phyloP scores from a whole-genome alignment of 1,284 basidiomycete genomes.

The Moniliophthora roreri region DNA sequence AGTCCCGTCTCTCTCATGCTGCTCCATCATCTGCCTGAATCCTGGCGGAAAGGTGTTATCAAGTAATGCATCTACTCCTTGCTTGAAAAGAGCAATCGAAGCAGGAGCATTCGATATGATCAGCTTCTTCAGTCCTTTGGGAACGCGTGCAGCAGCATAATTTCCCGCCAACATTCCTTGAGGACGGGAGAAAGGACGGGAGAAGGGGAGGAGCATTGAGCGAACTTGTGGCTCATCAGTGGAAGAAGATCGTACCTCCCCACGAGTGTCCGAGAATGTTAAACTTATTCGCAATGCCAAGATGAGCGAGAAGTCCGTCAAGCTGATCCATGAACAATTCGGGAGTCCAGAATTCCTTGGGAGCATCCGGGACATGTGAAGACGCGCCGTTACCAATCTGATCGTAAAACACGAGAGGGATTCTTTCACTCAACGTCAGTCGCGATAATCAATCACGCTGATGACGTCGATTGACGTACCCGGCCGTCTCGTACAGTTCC shows the following conservation, averaged over 20 bases:
- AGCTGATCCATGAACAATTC: slow-evolving; percentile 33
- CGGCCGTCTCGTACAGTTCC: slow-evolving; percentile 1
- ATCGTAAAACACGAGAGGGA: slow-evolving; percentile 42
- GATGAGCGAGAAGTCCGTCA: slow-evolving; percentile 28
- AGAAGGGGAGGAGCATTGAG: not conserved
- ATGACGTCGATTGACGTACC: not conserved
- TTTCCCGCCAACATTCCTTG: slow-evolving; percentile 32
- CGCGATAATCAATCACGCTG: too few relatives aligned
- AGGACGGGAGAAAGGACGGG: not conserved
- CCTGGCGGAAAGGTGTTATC: slow-evolving; percentile 40
- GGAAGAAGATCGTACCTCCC: slow-evolving; percentile 29
- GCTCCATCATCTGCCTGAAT: slow-evolving; percentile 34
- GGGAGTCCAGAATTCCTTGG: slow-evolving; percentile 35
- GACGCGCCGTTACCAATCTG: slow-evolving; percentile 39
- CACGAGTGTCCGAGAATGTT: slow-evolving; percentile 39
- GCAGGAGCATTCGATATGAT: slow-evolving; percentile 36
- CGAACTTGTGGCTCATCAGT: not conserved
- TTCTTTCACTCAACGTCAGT: slow-evolving; percentile 1
- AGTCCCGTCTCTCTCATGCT: slow-evolving; percentile 38
- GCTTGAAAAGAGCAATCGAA: slow-evolving; percentile 32
- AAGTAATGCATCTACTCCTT: slow-evolving; percentile 21
- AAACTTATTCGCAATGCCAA: slow-evolving; percentile 24
- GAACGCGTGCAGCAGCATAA: slow-evolving; percentile 30
- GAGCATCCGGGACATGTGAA: slow-evolving; percentile 30
- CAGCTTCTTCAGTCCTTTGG: slow-evolving; percentile 34